phyloP scores from a whole-genome alignment of 305 asterid genomes.

The Rubia tinctorum region DNA sequence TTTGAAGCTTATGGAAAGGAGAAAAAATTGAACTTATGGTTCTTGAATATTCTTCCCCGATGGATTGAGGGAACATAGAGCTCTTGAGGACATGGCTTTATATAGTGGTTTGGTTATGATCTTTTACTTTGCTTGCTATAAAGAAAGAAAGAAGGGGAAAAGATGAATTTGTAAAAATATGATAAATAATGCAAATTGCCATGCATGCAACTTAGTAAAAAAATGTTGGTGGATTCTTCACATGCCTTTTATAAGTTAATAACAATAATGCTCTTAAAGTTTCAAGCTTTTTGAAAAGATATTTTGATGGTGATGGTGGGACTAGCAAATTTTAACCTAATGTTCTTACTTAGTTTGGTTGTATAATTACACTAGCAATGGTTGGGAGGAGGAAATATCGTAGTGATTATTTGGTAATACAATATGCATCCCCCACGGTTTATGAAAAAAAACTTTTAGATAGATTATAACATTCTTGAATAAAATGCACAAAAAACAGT shows the following conservation, averaged over 20 bases:
- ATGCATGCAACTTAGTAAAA: conserved; percentile 4
- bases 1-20: neutral
- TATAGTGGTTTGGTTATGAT: neutral
- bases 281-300: neutral
- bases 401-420: no score
- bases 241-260: conserved; percentile 3
- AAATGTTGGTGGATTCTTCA: conserved; percentile 8
- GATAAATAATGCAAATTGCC: neutral
- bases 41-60: conserved; percentile 1
- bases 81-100: neutral
- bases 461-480: no score
- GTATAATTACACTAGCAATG: no score
- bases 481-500: no score
- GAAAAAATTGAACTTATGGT: neutral
- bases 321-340: neutral
- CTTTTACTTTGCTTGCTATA: neutral
- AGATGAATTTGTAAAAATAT: neutral
- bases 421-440: no score
- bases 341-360: neutral
- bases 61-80: conserved; percentile 11
- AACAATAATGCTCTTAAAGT: neutral
- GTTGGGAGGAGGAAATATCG: no score
- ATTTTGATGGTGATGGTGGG: conserved; percentile 2
- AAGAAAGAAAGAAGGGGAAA: conserved; percentile 6
- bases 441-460: no score